Percentiles rank a stretch among this genome's conserved stretches.
Conservation (phyloP, 2,329 filamentous ascomycete genomes). For the Colletotrichum eleusines region DNA sequence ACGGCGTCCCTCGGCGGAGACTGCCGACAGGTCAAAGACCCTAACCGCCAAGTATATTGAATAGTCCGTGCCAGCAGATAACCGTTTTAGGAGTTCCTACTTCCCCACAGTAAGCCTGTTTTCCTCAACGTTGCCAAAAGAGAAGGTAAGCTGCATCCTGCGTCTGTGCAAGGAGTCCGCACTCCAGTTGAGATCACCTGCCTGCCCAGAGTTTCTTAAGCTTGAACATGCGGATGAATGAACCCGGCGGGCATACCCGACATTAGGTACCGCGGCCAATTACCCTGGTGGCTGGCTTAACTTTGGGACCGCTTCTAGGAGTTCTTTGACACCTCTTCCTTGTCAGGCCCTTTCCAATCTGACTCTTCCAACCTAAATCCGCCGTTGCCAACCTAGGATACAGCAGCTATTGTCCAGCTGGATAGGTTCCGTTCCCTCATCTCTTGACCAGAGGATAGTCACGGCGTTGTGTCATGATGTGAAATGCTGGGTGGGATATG, state of each 20-base stretch:
- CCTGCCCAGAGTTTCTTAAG: conserved; percentile 6
- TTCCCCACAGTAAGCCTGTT: not conserved
- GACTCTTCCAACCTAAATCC: no score
- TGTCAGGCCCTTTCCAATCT: no score
- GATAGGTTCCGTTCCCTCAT: conserved; percentile 5
- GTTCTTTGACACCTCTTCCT: not conserved
- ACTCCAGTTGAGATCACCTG: conserved; percentile 28
- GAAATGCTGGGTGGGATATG: not conserved
- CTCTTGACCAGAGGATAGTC: not conserved
- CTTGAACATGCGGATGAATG: conserved; percentile 20
- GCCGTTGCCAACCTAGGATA: no score
- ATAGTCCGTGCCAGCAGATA: not conserved
- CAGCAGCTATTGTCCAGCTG: not conserved
- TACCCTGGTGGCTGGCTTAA: not conserved
- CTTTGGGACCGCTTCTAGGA: conserved; percentile 27
- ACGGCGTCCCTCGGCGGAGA: not conserved
- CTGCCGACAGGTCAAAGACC: conserved; percentile 8
- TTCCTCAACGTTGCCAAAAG: not conserved
- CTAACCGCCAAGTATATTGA: conserved; percentile 23
- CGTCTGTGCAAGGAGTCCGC: conserved; percentile 10
- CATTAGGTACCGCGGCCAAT: conserved; percentile 22
- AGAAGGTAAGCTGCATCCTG: not conserved
- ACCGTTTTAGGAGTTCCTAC: not conserved
- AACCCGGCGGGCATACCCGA: conserved; percentile 4
- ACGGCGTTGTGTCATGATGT: conserved; percentile 2